Percentiles rank a stretch among this genome's conserved stretches.
These are phyloP conservation scores for Penicillium ochrochloron DNA, from an alignment of 495 filamentous ascomycete species.

Conservation along the genomic window DNA sequence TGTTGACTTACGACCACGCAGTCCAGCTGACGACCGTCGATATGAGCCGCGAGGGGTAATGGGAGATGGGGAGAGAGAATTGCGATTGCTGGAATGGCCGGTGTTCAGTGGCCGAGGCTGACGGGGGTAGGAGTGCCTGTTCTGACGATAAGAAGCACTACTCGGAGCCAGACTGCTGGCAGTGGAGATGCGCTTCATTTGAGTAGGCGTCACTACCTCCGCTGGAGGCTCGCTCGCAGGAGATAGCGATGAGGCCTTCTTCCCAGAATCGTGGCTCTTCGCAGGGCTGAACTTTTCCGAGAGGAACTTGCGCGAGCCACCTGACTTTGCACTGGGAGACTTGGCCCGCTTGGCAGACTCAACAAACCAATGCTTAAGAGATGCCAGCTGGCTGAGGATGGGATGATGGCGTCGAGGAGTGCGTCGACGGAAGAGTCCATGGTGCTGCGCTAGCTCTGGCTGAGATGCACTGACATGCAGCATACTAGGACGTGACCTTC, in stretches of 20 bases:
- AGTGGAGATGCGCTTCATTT: conserved; percentile 49
- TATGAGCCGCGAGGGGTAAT: conserved; percentile 86
- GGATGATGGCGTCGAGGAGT: conserved; percentile 65
- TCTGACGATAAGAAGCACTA: conserved; percentile 52
- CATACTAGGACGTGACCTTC: conserved; percentile 73
- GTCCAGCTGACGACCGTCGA: conserved; percentile 71
- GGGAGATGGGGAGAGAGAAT: conserved; percentile 87
- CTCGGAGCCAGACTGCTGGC: conserved; percentile 52
- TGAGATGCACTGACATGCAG: conserved; percentile 79
- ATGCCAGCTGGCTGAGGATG: conserved; percentile 77
- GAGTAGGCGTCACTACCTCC: conserved; percentile 46
- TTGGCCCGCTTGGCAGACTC: conserved; percentile 75
- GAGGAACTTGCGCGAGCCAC: conserved; percentile 45
- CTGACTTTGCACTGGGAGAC: conserved; percentile 58
- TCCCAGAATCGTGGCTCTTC: conserved; percentile 45
- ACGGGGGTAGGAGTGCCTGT: conserved; percentile 52
- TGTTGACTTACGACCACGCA: conserved; percentile 92
- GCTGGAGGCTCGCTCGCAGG: conserved; percentile 24
- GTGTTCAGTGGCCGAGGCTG: conserved; percentile 57
- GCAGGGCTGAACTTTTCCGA: conserved; percentile 49
- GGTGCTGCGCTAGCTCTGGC: conserved; percentile 62
- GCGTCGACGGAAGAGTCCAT: conserved; percentile 59
- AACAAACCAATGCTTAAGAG: conserved; percentile 87
- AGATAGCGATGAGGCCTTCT: conserved; percentile 34
- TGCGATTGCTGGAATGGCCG: conserved; percentile 64